Percentiles rank a stretch among this genome's conserved stretches.
Conservation (phyloP, 371 early-diverging fungal genomes). For the Apophysomyces trapeziformis region DNA sequence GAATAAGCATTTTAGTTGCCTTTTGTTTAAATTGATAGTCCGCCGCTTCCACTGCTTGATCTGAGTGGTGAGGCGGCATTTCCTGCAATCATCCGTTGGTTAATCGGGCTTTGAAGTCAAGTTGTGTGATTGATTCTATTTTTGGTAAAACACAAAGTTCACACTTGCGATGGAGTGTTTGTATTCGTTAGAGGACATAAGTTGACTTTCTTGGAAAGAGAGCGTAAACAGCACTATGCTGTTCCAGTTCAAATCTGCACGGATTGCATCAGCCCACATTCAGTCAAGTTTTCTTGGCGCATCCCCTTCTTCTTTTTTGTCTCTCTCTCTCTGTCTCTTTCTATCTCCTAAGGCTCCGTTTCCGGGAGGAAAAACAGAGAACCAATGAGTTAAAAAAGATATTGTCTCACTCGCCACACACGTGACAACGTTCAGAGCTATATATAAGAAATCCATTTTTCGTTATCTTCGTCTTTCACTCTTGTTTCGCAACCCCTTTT, state of each 20-base stretch:
- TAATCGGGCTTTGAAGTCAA: too few species aligned
- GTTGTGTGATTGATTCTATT: too few species aligned
- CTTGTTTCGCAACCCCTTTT: background rate
- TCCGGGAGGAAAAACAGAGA: slow-evolving; percentile 34
- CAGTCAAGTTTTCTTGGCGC: slow-evolving; percentile 11
- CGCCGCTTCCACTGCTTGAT: too few species aligned
- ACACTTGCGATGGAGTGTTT: background rate
- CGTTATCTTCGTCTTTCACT: slow-evolving; percentile 36
- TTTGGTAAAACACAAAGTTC: too few species aligned
- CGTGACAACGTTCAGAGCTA: background rate
- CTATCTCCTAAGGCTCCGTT: background rate
- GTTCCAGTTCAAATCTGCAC: background rate
- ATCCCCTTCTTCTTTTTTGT: background rate
- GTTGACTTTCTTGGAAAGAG: too few species aligned
- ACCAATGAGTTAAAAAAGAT: slow-evolving; percentile 70
- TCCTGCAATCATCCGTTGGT: too few species aligned
- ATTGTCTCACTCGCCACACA: slow-evolving; percentile 19
- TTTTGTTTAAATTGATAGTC: too few species aligned
- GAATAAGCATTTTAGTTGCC: too few species aligned
- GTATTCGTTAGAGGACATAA: too few species aligned
- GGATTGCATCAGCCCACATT: slow-evolving; percentile 10
- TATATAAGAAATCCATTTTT: background rate
- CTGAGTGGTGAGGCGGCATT: too few species aligned
- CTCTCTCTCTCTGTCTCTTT: background rate
- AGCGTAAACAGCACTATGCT: too few species aligned